Conservation (phyloP, 1,284 basidiomycete species). For the Ceratobasidium sp. region DNA sequence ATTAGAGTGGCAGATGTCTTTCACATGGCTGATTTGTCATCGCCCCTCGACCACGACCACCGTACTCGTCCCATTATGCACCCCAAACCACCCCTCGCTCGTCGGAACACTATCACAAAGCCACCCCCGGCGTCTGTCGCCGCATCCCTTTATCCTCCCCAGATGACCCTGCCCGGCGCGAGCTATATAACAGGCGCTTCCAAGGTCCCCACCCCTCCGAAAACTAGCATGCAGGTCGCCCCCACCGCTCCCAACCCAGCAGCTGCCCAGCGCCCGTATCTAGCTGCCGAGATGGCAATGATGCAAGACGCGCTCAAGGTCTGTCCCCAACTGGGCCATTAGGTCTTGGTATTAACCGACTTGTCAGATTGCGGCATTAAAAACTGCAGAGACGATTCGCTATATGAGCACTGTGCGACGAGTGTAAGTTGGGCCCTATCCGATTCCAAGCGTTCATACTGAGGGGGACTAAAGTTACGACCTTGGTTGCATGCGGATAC, state of each 20-base stretch:
- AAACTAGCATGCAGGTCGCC: background rate
- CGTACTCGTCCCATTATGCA: conserved; percentile 8
- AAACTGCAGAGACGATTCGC: conserved; percentile 37
- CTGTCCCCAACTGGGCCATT: background rate
- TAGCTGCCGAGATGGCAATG: conserved; percentile 39
- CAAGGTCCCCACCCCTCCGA: background rate
- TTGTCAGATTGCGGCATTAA: conserved; percentile 29
- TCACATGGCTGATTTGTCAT: conserved; percentile 43
- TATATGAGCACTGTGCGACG: conserved; percentile 34
- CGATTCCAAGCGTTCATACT: conserved; percentile 51
- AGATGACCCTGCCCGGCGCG: conserved; percentile 33
- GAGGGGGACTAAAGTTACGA: conserved; percentile 61
- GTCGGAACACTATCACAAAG: conserved; percentile 32
- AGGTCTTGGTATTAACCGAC: background rate
- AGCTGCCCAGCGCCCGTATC: conserved; percentile 21
- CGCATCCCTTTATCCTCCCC: conserved; percentile 20
- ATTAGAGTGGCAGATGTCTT: conserved; percentile 22
- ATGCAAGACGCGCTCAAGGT: conserved; percentile 42
- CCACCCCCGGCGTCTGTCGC: background rate
- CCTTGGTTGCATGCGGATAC: conserved; percentile 7
- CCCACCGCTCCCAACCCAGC: background rate
- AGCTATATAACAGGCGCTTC: conserved; percentile 17
- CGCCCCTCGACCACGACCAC: background rate
- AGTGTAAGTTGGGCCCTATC: conserved; percentile 10
- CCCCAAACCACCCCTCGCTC: conserved; percentile 12